A percentile compares a stretch with the other conserved stretches of the same genome.
Conservation (phyloP, 805 yeast genomes). For the Candida stauntonica region DNA sequence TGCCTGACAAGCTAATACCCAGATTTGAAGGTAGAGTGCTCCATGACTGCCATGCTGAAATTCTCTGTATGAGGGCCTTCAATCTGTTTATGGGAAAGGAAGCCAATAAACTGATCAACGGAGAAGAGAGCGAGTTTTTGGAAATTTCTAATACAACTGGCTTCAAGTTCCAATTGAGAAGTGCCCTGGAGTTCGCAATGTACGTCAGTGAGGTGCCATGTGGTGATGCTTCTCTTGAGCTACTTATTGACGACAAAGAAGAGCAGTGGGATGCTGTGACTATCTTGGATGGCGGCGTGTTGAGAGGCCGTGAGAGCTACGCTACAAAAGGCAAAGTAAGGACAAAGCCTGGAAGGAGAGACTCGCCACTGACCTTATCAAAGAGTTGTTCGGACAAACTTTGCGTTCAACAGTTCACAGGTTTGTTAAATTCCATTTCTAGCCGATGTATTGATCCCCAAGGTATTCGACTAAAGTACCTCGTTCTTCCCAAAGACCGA, state of each 20-base stretch:
- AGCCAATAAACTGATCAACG: slow-evolving; percentile 7
- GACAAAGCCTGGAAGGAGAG: slow-evolving; percentile 90
- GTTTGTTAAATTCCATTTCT: slow-evolving; percentile 46
- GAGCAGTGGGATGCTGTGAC: slow-evolving; percentile 19
- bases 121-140: slow-evolving; percentile 14
- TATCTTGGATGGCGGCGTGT: slow-evolving; percentile 17
- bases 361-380: slow-evolving; percentile 65
- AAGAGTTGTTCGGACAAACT: slow-evolving; percentile 91
- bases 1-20: slow-evolving; percentile 48
- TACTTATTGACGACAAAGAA: slow-evolving; percentile 28
- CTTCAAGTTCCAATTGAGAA: slow-evolving; percentile 31
- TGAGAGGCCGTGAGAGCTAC: slow-evolving; percentile 66
- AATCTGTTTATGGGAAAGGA: slow-evolving; percentile 35
- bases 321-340: slow-evolving; percentile 60
- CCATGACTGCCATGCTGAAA: slow-evolving; percentile 92
- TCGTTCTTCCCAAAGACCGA: slow-evolving; percentile 43
- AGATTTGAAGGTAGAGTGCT: slow-evolving; percentile 55
- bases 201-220: slow-evolving; percentile 80
- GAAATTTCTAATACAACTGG: background rate
- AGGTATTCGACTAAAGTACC: slow-evolving; percentile 39
- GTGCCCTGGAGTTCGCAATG: slow-evolving; percentile 45
- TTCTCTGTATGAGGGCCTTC: slow-evolving; percentile 65
- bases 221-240: slow-evolving; percentile 79
- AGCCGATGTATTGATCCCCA: slow-evolving; percentile 31
- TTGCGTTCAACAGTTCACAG: slow-evolving; percentile 54